These are phyloP conservation scores for Pseudoneurospora amorphoporcata DNA, from an alignment of 495 filamentous ascomycete genomes.

Conservation along the genomic window DNA sequence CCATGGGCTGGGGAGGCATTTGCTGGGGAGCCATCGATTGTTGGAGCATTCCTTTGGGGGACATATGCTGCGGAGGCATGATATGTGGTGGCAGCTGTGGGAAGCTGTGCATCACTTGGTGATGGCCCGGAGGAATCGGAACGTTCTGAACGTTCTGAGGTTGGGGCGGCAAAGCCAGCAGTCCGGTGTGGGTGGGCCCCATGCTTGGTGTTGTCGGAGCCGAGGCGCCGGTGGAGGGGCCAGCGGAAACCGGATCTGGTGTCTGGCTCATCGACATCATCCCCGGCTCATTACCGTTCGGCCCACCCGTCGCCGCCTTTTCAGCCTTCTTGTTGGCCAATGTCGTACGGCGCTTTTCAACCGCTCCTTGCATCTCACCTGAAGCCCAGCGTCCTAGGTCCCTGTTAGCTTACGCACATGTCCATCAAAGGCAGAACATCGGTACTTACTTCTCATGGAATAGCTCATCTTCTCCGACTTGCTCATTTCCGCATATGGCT, in stretches of 20 bases:
- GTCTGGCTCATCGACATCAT: constrained; percentile 1
- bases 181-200: constrained; percentile 1
- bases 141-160: neutral
- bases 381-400: constrained; percentile 37
- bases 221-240: constrained; percentile 10
- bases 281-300: neutral
- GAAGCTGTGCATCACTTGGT: neutral
- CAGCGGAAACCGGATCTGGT: constrained; percentile 9
- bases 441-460: constrained; percentile 38
- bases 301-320: constrained; percentile 8
- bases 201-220: constrained; percentile 8
- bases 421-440: neutral
- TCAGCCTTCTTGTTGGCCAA: constrained; percentile 39
- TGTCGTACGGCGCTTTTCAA: constrained; percentile 39
- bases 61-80: neutral
- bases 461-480: constrained; percentile 44
- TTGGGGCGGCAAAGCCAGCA: constrained; percentile 6
- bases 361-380: constrained; percentile 38
- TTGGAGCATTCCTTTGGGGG: neutral
- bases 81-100: neutral
- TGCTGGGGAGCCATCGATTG: neutral
- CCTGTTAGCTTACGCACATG: constrained; percentile 9
- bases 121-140: neutral
- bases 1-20: neutral
- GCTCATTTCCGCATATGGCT: constrained; percentile 40